phyloP scores from a whole-genome alignment of 2,329 filamentous ascomycete genomes.

The Cucurbitaria berberidis region DNA sequence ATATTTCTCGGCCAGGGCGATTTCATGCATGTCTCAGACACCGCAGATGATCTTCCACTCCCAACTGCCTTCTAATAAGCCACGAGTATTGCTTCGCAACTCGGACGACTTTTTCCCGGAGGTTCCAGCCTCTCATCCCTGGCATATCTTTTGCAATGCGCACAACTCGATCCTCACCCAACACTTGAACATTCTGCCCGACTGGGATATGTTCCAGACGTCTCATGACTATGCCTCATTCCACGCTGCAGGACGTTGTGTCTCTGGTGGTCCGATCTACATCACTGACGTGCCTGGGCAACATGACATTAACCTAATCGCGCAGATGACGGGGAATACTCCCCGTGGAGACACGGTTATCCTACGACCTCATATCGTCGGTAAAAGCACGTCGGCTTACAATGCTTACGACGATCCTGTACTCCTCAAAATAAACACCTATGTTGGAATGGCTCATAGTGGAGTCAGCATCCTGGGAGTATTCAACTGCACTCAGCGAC shows the following conservation, averaged over 20 bases:
- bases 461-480: slow-evolving; percentile 80
- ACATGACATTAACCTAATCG: slow-evolving; percentile 76
- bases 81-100: slow-evolving; percentile 78
- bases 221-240: slow-evolving; percentile 74
- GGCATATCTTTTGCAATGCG: slow-evolving; percentile 95
- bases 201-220: slow-evolving; percentile 80
- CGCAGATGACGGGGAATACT: slow-evolving; percentile 80
- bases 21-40: slow-evolving; percentile 93
- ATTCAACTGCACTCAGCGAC: slow-evolving; percentile 76
- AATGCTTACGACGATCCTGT: slow-evolving; percentile 74
- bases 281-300: slow-evolving; percentile 89
- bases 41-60: slow-evolving; percentile 87
- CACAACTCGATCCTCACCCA: slow-evolving; percentile 84
- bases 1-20: slow-evolving; percentile 77
- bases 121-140: slow-evolving; percentile 79
- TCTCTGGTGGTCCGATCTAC: slow-evolving; percentile 91
- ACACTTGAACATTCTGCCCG: slow-evolving; percentile 84
- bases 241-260: slow-evolving; percentile 86
- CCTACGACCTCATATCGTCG: slow-evolving; percentile 76
- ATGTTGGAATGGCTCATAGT: slow-evolving; percentile 70
- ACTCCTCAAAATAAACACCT: slow-evolving; percentile 79
- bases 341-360: slow-evolving; percentile 76
- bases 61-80: slow-evolving; percentile 77
- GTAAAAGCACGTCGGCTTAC: slow-evolving; percentile 76
- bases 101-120: slow-evolving; percentile 93